phyloP scores from a whole-genome alignment of 306 rosid species.

The Mimosa pudica region DNA sequence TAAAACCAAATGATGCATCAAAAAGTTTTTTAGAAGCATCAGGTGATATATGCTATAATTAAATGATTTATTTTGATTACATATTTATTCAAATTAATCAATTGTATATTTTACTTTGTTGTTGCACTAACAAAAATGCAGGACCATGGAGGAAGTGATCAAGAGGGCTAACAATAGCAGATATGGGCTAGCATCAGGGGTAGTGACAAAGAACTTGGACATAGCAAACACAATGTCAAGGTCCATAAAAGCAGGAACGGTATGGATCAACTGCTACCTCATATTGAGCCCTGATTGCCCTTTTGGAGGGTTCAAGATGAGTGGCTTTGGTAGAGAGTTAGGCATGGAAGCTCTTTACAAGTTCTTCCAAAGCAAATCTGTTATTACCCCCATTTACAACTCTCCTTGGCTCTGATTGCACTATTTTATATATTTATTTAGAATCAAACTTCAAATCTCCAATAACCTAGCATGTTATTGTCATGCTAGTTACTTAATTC shows the following conservation, averaged over 20 bases:
- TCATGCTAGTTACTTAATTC: too few species aligned
- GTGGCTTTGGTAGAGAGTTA: conserved; percentile 84
- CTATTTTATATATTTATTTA: too few species aligned
- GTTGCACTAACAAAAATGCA: background rate
- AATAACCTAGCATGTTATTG: too few species aligned
- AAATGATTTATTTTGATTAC: too few species aligned
- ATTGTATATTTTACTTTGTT: background rate
- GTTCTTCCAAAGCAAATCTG: conserved; percentile 73
- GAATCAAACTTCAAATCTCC: too few species aligned
- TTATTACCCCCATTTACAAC: conserved; percentile 73
- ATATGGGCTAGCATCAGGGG: conserved; percentile 86
- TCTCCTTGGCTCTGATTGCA: conserved; percentile 76
- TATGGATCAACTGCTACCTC: conserved; percentile 85
- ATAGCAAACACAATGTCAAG: conserved; percentile 78
- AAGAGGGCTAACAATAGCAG: conserved; percentile 65
- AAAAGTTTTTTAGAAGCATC: too few species aligned
- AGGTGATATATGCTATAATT: too few species aligned
- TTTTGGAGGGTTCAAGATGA: conserved; percentile 76
- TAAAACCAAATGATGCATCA: too few species aligned
- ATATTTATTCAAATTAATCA: too few species aligned
- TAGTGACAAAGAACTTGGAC: conserved; percentile 66
- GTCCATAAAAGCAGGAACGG: conserved; percentile 71
- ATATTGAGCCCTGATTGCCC: too few species aligned
- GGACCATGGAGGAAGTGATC: conserved; percentile 64
- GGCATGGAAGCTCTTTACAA: conserved; percentile 69